Conservation (phyloP, 306 rosid species). For the Spatholobus suberectus region DNA sequence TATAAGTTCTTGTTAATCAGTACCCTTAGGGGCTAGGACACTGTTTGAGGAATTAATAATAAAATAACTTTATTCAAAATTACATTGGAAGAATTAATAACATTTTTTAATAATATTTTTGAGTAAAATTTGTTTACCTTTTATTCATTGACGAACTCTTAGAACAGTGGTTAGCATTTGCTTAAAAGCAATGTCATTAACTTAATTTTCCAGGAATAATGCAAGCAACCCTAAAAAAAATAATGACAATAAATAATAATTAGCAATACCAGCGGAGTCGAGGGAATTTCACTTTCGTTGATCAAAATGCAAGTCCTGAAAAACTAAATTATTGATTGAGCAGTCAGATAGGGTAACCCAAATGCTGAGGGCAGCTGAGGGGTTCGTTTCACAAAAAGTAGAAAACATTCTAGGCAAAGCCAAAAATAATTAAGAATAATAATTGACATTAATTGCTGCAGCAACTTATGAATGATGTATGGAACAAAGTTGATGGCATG, state of each 20-base stretch:
- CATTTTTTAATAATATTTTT: too few species aligned
- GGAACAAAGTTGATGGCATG: background rate
- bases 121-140: too few species aligned
- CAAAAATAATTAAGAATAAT: background rate
- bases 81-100: too few species aligned
- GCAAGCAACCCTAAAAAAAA: background rate
- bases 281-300: background rate
- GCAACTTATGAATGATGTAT: background rate
- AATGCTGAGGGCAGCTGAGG: background rate
- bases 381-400: background rate
- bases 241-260: background rate
- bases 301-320: background rate
- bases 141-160: too few species aligned
- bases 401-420: background rate
- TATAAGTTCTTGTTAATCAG: too few species aligned
- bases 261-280: background rate
- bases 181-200: background rate
- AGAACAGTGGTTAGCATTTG: too few species aligned
- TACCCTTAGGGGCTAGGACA: too few species aligned
- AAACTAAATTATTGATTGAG: background rate
- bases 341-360: background rate
- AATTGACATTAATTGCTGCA: background rate
- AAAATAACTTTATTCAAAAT: too few species aligned
- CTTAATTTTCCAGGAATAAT: background rate
- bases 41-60: background rate